Percentiles rank a stretch among this genome's conserved stretches.
Conservation (phyloP, 75 land plant species). For the Pinus albicaulis region DNA sequence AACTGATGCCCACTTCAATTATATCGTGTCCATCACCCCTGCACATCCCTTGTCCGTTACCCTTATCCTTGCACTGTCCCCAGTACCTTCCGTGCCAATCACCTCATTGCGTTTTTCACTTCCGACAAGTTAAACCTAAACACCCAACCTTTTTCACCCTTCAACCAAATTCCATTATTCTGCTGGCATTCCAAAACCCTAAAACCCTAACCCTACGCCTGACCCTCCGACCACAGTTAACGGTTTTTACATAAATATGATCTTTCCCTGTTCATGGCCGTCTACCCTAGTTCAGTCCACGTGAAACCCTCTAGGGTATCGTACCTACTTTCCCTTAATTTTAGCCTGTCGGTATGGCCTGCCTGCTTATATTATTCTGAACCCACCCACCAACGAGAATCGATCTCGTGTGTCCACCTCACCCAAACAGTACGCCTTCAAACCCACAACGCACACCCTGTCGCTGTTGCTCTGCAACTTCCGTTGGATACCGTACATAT, state of each 20-base stretch:
- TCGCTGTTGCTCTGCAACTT: too few species aligned
- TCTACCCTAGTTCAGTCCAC: background rate
- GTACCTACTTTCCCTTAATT: background rate
- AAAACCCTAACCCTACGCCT: background rate
- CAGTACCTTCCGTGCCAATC: background rate
- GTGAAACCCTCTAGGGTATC: background rate
- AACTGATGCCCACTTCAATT: background rate
- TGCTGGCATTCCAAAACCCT: background rate
- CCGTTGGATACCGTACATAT: too few species aligned
- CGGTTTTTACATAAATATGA: background rate
- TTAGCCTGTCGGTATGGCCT: too few species aligned
- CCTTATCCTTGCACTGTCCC: background rate
- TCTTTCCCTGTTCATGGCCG: background rate
- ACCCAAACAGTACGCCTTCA: too few species aligned
- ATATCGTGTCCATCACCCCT: slow-evolving; percentile 5
- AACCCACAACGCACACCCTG: too few species aligned
- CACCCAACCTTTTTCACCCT: background rate
- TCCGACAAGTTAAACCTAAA: background rate
- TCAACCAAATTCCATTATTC: too few species aligned
- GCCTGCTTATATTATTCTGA: too few species aligned
- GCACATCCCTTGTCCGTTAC: background rate
- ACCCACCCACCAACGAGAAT: too few species aligned
- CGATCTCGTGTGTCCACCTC: too few species aligned
- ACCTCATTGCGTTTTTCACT: background rate
- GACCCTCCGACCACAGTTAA: background rate